phyloP scores from a whole-genome alignment of 257 asterid genomes.

The Hygrophila difformis region DNA sequence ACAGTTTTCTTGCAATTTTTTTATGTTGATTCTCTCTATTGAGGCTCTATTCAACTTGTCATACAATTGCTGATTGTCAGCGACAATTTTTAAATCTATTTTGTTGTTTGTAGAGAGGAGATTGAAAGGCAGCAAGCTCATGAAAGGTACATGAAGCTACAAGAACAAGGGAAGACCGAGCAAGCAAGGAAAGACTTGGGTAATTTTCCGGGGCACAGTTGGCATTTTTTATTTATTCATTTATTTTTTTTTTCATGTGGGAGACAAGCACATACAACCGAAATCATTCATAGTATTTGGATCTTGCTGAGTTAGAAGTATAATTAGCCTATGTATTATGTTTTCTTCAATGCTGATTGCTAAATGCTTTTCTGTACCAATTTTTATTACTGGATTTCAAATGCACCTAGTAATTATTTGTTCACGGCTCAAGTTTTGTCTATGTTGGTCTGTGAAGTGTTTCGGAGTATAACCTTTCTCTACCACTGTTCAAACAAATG shows the following conservation, averaged over 20 bases:
- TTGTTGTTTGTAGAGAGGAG: conserved; percentile 63
- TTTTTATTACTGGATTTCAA: too few relatives aligned
- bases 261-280: background rate
- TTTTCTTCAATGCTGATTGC: too few relatives aligned
- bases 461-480: too few relatives aligned
- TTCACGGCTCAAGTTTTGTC: too few relatives aligned
- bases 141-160: conserved; percentile 94
- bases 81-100: background rate
- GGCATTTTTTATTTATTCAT: too few relatives aligned
- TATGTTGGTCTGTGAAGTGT: too few relatives aligned
- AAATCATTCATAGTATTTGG: too few relatives aligned
- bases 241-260: background rate
- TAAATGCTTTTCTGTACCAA: too few relatives aligned
- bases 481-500: background rate
- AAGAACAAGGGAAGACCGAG: conserved; percentile 97
- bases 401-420: background rate
- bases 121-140: conserved; percentile 86
- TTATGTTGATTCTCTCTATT: background rate
- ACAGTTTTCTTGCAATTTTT: background rate
- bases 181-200: conserved; percentile 94
- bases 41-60: background rate
- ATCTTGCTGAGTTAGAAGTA: too few relatives aligned
- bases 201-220: conserved; percentile 12
- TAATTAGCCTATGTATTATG: too few relatives aligned
- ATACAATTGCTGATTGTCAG: background rate